Evolutionary conservation across 371 early-diverging fungal genomes (phyloP).

Genomic region (Mucor lusitanicus): DNA sequence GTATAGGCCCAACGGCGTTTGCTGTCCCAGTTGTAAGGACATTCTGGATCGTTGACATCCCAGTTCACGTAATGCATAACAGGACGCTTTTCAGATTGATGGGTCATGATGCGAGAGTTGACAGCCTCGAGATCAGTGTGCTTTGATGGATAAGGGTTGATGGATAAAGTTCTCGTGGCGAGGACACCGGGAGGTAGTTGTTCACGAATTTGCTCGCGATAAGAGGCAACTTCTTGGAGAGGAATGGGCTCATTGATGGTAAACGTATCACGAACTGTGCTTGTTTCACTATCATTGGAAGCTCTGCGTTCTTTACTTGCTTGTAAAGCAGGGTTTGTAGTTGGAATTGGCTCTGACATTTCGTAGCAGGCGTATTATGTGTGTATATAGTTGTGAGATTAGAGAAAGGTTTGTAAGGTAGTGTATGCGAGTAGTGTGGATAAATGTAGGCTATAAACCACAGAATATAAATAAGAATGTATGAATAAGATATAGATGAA

Average conservation of each 20-base stretch:
- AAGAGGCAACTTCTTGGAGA: conserved; percentile 18
- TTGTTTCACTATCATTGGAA: conserved; percentile 12
- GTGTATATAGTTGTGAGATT: neutral
- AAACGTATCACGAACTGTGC: conserved; percentile 18
- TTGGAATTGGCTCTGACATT: conserved; percentile 5
- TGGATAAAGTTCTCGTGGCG: conserved; percentile 20
- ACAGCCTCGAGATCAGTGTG: conserved; percentile 15
- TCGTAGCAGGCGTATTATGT: neutral
- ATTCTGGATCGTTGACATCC: conserved; percentile 42
- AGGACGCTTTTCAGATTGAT: conserved; percentile 22
- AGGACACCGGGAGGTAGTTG: conserved; percentile 27
- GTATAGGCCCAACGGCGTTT: conserved; percentile 33
- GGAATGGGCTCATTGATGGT: conserved; percentile 20
- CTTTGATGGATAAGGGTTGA: conserved; percentile 21
- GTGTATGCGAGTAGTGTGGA: neutral
- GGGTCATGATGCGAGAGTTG: conserved; percentile 11
- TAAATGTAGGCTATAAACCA: neutral
- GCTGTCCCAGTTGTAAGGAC: conserved; percentile 46
- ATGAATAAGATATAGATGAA: neutral
- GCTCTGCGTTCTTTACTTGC: neutral
- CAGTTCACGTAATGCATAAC: conserved; percentile 35
- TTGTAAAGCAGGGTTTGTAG: neutral
- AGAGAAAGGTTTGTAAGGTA: neutral
- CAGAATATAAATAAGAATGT: too few relatives aligned
- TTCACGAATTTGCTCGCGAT: conserved; percentile 25